Base-by-base conservation (phyloP, 306 rosid species). In the Coriaria nepalensis region DNA sequence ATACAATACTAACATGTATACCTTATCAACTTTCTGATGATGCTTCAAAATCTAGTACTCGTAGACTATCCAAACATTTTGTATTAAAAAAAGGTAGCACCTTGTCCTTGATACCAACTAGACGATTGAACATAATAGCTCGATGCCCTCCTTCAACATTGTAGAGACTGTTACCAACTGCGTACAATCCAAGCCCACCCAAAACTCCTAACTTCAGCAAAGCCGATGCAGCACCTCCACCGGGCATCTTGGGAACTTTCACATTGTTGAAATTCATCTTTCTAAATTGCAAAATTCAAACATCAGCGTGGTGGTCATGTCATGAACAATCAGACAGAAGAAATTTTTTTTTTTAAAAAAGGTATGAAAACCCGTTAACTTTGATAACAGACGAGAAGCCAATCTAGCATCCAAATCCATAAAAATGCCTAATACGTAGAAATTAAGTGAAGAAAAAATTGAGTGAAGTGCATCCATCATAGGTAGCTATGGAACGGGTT, bases 111-210 rank as follows among this genome's bases (percentile, higher is more conserved):
- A 88, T 37, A 57, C 86, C 95, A 33, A 65, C 37, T 4, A 88
- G 8, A 43, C 90, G 97, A 56, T 78, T 88, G 72, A 88, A 88
- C 59, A 88, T 76, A 40, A 88, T 78, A 42, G 97, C 95, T 8
- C 83, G 74, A 61, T 79, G 88, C 10, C 95, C 87, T 68, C 95
- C 95, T 50, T 88, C 93, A 13, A 84, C 95, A 59, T 84, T 81
- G 93, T 81, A 88, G 51, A 84, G 90, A 77, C 90, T 75, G 52
- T 81, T 70, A 36, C 72, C 6, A 57, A 70, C 82, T 42, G 67
- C 84, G 65, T 78, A 84, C 57, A 68, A 9, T 40, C 84, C 94
- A 66, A 84, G 45, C 14, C 82, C 73, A 43, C 86, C 82, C 48
- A 74, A 9, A 55, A 78, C 2, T 29, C 87, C 90, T 32, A 84